Conservation (phyloP, 2,329 filamentous ascomycete genomes). For the Plenodomus biglobosus region DNA sequence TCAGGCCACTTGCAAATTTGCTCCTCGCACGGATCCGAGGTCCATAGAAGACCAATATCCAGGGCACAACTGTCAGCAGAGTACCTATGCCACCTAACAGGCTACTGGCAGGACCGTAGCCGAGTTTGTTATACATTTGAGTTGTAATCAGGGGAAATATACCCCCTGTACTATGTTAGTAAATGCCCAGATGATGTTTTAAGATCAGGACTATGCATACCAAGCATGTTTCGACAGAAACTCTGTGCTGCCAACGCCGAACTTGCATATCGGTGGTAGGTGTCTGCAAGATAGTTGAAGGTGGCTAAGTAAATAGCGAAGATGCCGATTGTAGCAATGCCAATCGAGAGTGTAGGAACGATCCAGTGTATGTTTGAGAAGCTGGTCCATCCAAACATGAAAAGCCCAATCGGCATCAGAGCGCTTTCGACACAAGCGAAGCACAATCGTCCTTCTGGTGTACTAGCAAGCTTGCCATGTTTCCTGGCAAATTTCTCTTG, state of each 20-base stretch:
- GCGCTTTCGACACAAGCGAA: constrained; percentile 76
- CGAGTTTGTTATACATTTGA: constrained; percentile 71
- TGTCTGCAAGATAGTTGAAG: constrained; percentile 91
- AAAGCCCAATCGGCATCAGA: constrained; percentile 76
- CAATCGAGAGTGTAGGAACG: constrained; percentile 68
- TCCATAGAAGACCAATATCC: constrained; percentile 79
- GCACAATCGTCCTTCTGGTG: constrained; percentile 77
- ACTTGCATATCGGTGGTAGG: constrained; percentile 80
- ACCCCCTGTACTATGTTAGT: constrained; percentile 51
- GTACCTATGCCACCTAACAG: constrained; percentile 72
- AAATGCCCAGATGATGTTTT: background rate
- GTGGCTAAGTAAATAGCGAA: constrained; percentile 76
- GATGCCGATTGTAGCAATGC: constrained; percentile 78
- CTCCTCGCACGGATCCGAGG: constrained; percentile 73
- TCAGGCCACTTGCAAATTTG: constrained; percentile 63
- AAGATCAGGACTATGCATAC: constrained; percentile 14
- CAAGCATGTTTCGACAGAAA: constrained; percentile 82
- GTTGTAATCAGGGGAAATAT: constrained; percentile 76
- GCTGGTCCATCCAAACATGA: constrained; percentile 76
- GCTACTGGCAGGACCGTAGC: constrained; percentile 69
- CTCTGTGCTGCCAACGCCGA: constrained; percentile 84
- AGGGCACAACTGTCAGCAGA: constrained; percentile 76
- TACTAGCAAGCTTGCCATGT: constrained; percentile 42
- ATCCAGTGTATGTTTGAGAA: constrained; percentile 68
- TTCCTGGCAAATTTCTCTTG: constrained; percentile 67